These are phyloP conservation scores for Penicillium expansum DNA, from an alignment of 2,329 filamentous ascomycete species.

Conservation along the genomic window DNA sequence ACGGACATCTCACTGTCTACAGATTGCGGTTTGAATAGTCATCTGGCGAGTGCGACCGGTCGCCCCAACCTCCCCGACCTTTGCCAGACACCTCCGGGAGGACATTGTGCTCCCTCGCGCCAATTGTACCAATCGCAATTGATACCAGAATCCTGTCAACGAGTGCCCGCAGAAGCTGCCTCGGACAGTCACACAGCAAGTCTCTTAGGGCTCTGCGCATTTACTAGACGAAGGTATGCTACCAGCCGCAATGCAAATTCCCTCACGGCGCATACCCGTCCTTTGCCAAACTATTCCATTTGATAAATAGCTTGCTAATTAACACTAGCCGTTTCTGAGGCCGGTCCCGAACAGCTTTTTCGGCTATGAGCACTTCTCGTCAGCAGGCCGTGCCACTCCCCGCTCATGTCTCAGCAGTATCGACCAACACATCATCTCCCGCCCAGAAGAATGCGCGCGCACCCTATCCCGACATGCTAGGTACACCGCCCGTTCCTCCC, in stretches of 20 bases:
- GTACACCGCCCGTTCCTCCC: conserved; percentile 66
- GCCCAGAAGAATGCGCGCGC: conserved; percentile 32
- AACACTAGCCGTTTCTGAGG: conserved; percentile 31
- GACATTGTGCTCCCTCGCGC: conserved; percentile 23
- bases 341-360: conserved; percentile 34
- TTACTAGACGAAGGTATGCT: conserved; percentile 52
- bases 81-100: conserved; percentile 24
- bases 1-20: conserved; percentile 14
- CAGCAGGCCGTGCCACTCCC: conserved; percentile 44
- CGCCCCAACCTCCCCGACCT: conserved; percentile 16
- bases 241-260: conserved; percentile 62
- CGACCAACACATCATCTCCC: conserved; percentile 32
- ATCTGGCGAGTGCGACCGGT: conserved; percentile 27
- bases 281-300: conserved; percentile 28
- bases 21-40: conserved; percentile 22
- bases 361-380: conserved; percentile 47
- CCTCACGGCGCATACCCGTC: conserved; percentile 53
- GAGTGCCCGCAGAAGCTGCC: conserved; percentile 24
- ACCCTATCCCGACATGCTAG: conserved; percentile 52
- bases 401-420: conserved; percentile 43
- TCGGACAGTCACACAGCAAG: conserved; percentile 23
- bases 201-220: conserved; percentile 22
- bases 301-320: conserved; percentile 35
- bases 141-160: conserved; percentile 15
- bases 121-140: conserved; percentile 27